Evolutionary conservation across 192 early-diverging fungal genomes (phyloP).

Genomic region (Chytriomyces sp.): DNA sequence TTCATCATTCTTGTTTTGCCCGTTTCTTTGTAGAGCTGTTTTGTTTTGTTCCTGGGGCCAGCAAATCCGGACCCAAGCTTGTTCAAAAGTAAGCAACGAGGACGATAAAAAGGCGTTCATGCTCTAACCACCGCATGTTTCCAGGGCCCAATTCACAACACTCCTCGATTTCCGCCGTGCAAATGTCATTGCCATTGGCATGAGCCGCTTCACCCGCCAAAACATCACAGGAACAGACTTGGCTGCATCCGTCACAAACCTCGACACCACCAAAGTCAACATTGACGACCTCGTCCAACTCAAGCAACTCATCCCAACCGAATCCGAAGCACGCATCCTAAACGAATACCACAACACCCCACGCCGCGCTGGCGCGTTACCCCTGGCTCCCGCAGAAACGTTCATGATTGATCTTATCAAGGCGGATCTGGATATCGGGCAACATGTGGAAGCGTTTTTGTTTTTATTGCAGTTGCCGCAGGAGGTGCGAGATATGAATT

Average conservation of each 20-base stretch:
- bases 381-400: constrained; percentile 59
- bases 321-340: constrained; percentile 44
- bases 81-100: constrained; percentile 38
- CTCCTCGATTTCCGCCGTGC: constrained; percentile 60
- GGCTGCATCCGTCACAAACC: constrained; percentile 33
- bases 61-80: constrained; percentile 41
- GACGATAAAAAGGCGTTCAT: no score
- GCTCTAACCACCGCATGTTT: background rate
- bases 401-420: constrained; percentile 58
- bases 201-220: constrained; percentile 54
- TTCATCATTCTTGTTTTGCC: constrained; percentile 30
- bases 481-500: constrained; percentile 45
- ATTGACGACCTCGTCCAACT: constrained; percentile 55
- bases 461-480: constrained; percentile 38
- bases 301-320: constrained; percentile 55
- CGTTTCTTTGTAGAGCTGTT: constrained; percentile 57
- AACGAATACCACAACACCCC: constrained; percentile 26
- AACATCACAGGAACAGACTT: constrained; percentile 44
- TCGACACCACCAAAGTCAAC: constrained; percentile 43
- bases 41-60: constrained; percentile 49
- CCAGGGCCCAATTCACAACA: constrained; percentile 56
- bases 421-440: constrained; percentile 41
- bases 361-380: constrained; percentile 38
- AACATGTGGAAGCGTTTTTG: constrained; percentile 47
- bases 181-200: constrained; percentile 61